These are phyloP conservation scores for Clonostachys sp. DNA, from an alignment of 2,329 filamentous ascomycete genomes.

Conservation along the genomic window DNA sequence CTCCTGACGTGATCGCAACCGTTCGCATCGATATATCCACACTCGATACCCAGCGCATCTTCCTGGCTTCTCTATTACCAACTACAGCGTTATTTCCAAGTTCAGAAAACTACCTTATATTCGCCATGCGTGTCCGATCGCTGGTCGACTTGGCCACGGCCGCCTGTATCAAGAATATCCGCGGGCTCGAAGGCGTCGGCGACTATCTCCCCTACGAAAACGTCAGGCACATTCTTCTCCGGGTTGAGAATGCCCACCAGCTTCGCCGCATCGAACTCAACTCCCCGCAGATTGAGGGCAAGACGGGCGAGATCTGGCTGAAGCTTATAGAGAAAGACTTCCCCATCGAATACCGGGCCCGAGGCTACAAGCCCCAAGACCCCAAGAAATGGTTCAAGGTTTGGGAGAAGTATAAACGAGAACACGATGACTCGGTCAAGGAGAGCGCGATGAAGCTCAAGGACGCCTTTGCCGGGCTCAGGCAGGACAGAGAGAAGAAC, in stretches of 20 bases:
- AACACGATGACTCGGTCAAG: slow-evolving; percentile 52
- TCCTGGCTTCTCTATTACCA: no score
- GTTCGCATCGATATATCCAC: no score
- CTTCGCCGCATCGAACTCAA: slow-evolving; percentile 69
- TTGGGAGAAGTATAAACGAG: slow-evolving; percentile 64
- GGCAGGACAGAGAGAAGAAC: slow-evolving; percentile 52
- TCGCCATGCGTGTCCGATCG: slow-evolving; percentile 37
- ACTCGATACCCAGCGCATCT: no score
- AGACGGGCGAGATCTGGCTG: slow-evolving; percentile 71
- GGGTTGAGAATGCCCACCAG: slow-evolving; percentile 69
- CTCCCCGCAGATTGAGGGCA: slow-evolving; percentile 70
- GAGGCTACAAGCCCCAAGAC: slow-evolving; percentile 61
- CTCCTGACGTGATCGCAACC: no score
- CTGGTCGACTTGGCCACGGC: slow-evolving; percentile 45
- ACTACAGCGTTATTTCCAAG: no score
- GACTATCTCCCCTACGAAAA: slow-evolving; percentile 60
- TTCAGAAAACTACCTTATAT: background rate
- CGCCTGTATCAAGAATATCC: slow-evolving; percentile 48
- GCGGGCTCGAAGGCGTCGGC: slow-evolving; percentile 64
- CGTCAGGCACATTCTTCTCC: slow-evolving; percentile 63
- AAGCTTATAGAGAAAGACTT: slow-evolving; percentile 77
- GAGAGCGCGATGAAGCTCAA: slow-evolving; percentile 56
- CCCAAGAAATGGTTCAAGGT: slow-evolving; percentile 72
- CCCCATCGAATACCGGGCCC: slow-evolving; percentile 54
- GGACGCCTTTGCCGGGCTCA: slow-evolving; percentile 51